Conservation (phyloP, 305 asterid species). For the Fraxinus sp. region DNA sequence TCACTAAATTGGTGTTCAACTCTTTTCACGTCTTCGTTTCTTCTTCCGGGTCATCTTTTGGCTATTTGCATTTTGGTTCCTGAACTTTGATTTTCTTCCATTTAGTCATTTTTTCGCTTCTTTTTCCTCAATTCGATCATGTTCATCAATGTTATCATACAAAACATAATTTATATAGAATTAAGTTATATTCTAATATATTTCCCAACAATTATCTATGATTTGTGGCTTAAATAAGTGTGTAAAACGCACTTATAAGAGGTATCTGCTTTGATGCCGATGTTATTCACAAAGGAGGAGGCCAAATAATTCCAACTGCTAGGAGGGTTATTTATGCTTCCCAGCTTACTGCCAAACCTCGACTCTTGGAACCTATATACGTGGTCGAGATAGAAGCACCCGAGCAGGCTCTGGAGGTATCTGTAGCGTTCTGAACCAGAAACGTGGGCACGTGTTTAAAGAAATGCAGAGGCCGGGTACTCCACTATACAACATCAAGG, state of each 20-base stretch:
- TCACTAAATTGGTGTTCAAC: no score
- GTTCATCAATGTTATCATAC: no score
- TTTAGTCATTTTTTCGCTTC: no score
- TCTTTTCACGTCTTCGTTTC: no score
- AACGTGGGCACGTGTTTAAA: not conserved
- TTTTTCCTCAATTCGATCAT: no score
- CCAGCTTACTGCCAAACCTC: slow-evolving; percentile 12
- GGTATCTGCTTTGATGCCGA: slow-evolving; percentile 14
- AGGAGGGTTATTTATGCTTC: not conserved
- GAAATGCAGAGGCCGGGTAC: slow-evolving; percentile 3
- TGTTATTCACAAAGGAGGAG: slow-evolving; percentile 30
- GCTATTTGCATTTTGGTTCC: no score
- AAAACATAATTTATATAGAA: no score
- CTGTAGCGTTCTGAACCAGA: not conserved
- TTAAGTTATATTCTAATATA: no score
- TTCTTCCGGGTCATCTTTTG: no score
- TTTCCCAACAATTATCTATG: no score
- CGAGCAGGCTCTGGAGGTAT: slow-evolving; percentile 25
- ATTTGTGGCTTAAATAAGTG: no score
- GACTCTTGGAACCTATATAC: slow-evolving; percentile 27
- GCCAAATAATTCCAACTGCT: slow-evolving; percentile 26
- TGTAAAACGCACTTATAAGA: not conserved
- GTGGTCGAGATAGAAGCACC: slow-evolving; percentile 29
- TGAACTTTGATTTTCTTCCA: no score
- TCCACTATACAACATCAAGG: slow-evolving; percentile 26